Conservation (phyloP, 768 basidiomycete species). For the Lactarius hatsudake region DNA sequence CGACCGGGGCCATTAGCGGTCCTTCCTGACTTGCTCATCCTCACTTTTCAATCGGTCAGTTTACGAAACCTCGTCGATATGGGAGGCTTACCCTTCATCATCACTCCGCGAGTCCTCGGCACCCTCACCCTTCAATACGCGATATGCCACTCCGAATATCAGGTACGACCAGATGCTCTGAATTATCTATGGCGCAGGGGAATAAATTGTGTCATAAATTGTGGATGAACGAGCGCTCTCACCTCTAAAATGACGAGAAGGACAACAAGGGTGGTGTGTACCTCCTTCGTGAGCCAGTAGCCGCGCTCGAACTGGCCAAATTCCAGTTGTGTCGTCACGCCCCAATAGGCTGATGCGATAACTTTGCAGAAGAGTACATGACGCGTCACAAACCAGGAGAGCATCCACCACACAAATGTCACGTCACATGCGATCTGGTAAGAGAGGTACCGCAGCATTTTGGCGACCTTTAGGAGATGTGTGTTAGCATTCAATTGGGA, state of each 20-base stretch:
- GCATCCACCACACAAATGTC: conserved; percentile 76
- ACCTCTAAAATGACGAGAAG: conserved; percentile 67
- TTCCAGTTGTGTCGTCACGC: conserved; percentile 48
- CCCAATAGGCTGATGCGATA: conserved; percentile 58
- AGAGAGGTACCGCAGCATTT: conserved; percentile 88
- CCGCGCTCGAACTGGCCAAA: conserved; percentile 59
- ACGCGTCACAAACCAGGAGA: conserved; percentile 89
- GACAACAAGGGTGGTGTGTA: conserved; percentile 47
- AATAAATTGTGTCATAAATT: conserved; percentile 15
- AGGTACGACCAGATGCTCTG: conserved; percentile 84
- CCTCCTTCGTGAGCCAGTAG: conserved; percentile 48
- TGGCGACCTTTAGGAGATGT: conserved; percentile 61
- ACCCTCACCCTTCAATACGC: conserved; percentile 68
- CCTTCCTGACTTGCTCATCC: conserved; percentile 35
- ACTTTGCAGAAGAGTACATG: conserved; percentile 77
- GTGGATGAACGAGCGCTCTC: conserved; percentile 21
- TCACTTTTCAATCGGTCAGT: conserved; percentile 23
- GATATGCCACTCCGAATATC: conserved; percentile 81
- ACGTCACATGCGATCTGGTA: conserved; percentile 62
- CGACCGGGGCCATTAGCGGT: conserved; percentile 28
- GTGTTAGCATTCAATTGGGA: conserved; percentile 1
- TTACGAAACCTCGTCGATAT: background rate
- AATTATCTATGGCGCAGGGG: conserved; percentile 46
- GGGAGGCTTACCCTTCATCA: conserved; percentile 58
- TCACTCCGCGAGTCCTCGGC: conserved; percentile 88